These are phyloP conservation scores for Lachancea meyersii DNA, from an alignment of 805 yeast genomes.

Conservation along the genomic window DNA sequence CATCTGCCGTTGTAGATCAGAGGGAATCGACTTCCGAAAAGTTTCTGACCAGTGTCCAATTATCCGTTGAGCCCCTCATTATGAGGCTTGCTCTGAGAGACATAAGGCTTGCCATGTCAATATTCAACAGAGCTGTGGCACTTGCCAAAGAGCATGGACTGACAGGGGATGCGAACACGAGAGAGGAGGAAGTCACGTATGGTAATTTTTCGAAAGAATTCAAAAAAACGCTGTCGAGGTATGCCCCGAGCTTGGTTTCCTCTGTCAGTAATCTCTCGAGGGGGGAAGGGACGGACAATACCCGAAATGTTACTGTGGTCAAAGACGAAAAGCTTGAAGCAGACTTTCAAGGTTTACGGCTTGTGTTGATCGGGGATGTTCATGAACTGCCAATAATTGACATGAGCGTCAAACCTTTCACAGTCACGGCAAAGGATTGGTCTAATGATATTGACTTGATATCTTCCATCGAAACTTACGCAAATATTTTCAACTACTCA, in stretches of 20 bases:
- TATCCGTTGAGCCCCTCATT: constrained; percentile 72
- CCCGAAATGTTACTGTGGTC: constrained; percentile 33
- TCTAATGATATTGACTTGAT: constrained; percentile 73
- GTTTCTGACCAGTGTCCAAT: constrained; percentile 56
- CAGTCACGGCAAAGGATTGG: constrained; percentile 71
- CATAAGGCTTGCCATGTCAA: constrained; percentile 68
- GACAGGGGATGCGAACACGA: constrained; percentile 18
- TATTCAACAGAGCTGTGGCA: constrained; percentile 65
- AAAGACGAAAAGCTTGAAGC: constrained; percentile 64
- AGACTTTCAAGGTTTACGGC: constrained; percentile 65
- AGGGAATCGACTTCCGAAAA: constrained; percentile 56
- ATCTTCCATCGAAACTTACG: constrained; percentile 54
- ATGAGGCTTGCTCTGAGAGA: constrained; percentile 82
- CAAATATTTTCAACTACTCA: constrained; percentile 80
- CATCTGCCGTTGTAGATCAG: constrained; percentile 66
- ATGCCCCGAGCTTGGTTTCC: constrained; percentile 57
- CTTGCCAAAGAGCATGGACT: constrained; percentile 32
- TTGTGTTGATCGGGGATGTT: constrained; percentile 83
- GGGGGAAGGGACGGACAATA: constrained; percentile 16
- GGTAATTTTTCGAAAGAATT: constrained; percentile 57
- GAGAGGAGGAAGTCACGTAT: constrained; percentile 17
- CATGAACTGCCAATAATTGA: constrained; percentile 87
- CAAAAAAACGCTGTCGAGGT: constrained; percentile 51
- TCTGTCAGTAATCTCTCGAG: constrained; percentile 37
- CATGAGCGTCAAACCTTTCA: constrained; percentile 64